These are phyloP conservation scores for Euryodendron excelsum DNA, from an alignment of 148 eudicot genomes.

Conservation along the genomic window DNA sequence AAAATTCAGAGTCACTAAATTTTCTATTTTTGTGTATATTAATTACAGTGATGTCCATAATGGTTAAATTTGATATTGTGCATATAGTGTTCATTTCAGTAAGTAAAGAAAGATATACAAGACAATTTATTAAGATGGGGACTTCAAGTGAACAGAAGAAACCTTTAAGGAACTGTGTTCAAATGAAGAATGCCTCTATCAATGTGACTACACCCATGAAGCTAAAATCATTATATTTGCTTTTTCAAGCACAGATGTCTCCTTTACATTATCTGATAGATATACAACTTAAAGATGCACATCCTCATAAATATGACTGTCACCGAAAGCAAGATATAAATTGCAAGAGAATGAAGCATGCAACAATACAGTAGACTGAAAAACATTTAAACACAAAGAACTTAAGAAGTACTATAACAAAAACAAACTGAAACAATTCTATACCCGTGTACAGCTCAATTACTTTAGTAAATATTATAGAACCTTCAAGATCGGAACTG, in stretches of 20 bases:
- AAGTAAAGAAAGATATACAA: not conserved
- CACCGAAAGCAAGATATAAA: not conserved
- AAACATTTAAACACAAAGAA: not conserved
- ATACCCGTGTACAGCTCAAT: not conserved
- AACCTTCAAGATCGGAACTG: conserved; percentile 5
- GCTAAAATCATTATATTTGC: not conserved
- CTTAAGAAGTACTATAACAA: not conserved
- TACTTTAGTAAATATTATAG: not conserved
- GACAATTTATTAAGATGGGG: not conserved
- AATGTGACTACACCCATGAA: not conserved
- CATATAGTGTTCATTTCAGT: not conserved
- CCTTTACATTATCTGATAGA: not conserved
- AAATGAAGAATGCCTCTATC: not conserved
- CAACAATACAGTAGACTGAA: not conserved
- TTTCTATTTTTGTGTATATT: not conserved
- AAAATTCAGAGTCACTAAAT: not conserved
- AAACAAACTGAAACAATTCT: not conserved
- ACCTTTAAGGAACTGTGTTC: not conserved
- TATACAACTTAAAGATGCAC: not conserved
- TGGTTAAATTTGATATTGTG: not conserved
- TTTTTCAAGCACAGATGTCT: conserved; percentile 2
- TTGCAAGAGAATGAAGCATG: not conserved
- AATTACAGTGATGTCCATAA: not conserved
- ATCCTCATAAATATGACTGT: not conserved
- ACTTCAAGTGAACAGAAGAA: not conserved